Base-by-base conservation (phyloP, 2,329 filamentous ascomycete species). In the Epichloe uncinata region DNA sequence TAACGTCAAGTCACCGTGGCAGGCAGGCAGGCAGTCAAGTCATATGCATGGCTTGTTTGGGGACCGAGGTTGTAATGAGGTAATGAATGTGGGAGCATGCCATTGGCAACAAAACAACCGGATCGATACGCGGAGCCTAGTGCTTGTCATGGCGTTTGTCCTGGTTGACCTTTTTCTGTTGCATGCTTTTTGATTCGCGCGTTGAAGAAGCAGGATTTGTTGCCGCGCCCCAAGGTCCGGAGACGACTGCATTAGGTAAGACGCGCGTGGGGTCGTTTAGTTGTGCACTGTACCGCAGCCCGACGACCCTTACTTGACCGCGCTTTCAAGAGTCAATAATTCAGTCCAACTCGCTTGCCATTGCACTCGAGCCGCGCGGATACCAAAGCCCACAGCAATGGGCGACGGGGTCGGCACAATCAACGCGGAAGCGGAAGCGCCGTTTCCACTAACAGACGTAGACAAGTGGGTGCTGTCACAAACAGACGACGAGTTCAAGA, bases 401-500 rank as follows among this genome's bases (percentile, higher is more conserved):
- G 68, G 68, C 18, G 65, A 73, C 50, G 51, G 60, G 37, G 45
- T 52, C 33, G 30, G 49, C 7, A 47, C 47, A n/a, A 42, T 57
- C 18, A 56, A 52, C 3, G 67, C 67, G 47, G 71, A 78, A 38
- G 67, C 67, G 47, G 71, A 78, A 38, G 54, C 70, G 6, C 73
- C 78, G 1, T 82, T 82, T 54, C 75, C 76, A n/a, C 63, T 82
- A 53, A 81, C 77, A 0, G 77, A 77, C 2, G 65, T 72, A 40
- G 79, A 82, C 61, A 75, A 66, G 61, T 75, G 71, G 72, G 69
- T 81, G 36, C 65, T 82, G 15, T 77, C 77, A 33, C 71, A 75
- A 55, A 79, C 78, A 1, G 88, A 96, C 60, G 75, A 82, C 18
- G 74, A 85, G 45, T 95, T 85, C 64, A 69, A 73, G 53, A 74